These are phyloP conservation scores for Chlorella sorokiniana DNA, from an alignment of 139 green algal species.

Conservation along the genomic window DNA sequence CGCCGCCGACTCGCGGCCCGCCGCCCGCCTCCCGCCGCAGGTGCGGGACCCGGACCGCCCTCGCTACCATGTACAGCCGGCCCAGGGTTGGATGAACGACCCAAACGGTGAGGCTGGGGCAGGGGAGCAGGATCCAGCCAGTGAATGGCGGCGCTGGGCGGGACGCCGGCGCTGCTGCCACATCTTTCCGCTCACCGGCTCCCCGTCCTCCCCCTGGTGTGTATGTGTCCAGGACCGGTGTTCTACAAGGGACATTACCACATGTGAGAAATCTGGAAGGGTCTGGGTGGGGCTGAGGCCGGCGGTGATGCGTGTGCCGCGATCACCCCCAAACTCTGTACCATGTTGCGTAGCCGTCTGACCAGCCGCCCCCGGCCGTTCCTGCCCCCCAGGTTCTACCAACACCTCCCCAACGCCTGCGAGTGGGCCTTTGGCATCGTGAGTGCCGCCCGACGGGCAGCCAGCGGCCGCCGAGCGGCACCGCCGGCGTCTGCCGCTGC, in stretches of 20 bases:
- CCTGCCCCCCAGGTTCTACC: conserved; percentile 72
- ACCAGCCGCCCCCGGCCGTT: background rate
- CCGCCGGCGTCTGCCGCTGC: background rate
- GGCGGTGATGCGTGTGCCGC: too few species aligned
- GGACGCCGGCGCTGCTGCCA: background rate
- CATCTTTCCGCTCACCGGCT: background rate
- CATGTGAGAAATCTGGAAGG: too few species aligned
- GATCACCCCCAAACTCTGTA: too few species aligned
- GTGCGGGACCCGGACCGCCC: conserved; percentile 48
- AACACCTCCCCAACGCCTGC: conserved; percentile 72
- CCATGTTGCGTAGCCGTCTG: too few species aligned
- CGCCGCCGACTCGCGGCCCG: background rate
- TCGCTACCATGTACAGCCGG: conserved; percentile 61
- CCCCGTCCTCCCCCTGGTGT: background rate
- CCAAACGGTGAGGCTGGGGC: conserved; percentile 72
- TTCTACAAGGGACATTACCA: conserved; percentile 66
- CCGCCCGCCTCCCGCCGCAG: background rate
- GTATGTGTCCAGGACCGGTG: conserved; percentile 42
- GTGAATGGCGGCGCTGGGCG: too few species aligned
- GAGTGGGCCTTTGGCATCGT: conserved; percentile 86
- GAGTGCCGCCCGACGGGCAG: too few species aligned
- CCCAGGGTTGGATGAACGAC: conserved; percentile 72
- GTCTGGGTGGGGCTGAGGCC: too few species aligned
- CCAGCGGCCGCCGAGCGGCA: background rate
- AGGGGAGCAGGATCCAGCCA: too few species aligned